These are phyloP conservation scores for Talaromyces piceae DNA, from an alignment of 2,329 filamentous ascomycete species.

Conservation along the genomic window DNA sequence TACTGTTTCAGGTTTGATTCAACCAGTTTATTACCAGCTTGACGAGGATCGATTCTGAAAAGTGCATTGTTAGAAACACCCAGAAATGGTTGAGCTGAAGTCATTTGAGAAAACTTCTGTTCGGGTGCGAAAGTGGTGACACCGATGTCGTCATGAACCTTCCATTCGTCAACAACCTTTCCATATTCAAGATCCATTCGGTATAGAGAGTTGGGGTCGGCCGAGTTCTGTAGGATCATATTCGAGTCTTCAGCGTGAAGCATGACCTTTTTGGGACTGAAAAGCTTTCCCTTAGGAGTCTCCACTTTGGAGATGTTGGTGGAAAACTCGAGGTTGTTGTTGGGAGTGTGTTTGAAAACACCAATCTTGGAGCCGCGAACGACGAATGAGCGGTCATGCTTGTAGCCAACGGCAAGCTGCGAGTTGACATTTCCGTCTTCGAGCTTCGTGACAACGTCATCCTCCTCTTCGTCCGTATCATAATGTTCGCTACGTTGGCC, in stretches of 20 bases:
- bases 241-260: conserved; percentile 83
- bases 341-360: conserved; percentile 91
- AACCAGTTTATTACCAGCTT: conserved; percentile 85
- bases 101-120: conserved; percentile 95
- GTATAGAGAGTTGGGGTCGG: conserved; percentile 84
- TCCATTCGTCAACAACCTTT: conserved; percentile 98
- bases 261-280: conserved; percentile 96
- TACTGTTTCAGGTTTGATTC: conserved; percentile 94
- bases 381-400: conserved; percentile 93
- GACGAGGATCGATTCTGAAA: conserved; percentile 86
- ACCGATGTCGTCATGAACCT: conserved; percentile 90
- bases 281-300: conserved; percentile 76
- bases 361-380: conserved; percentile 97
- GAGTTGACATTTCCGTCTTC: conserved; percentile 83
- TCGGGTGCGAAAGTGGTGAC: conserved; percentile 89
- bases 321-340: conserved; percentile 90
- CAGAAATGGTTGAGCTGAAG: conserved; percentile 86
- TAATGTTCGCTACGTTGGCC: conserved; percentile 65
- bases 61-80: conserved; percentile 89
- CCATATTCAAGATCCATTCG: conserved; percentile 97
- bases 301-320: conserved; percentile 96
- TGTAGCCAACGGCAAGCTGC: conserved; percentile 90
- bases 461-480: conserved; percentile 70
- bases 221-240: conserved; percentile 75
- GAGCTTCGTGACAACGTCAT: conserved; percentile 60